Evolutionary conservation across 2,329 filamentous ascomycete genomes (phyloP), one percentile per base, ranked within the genome.

Genomic region (Dichotomopilus funicola): DNA sequence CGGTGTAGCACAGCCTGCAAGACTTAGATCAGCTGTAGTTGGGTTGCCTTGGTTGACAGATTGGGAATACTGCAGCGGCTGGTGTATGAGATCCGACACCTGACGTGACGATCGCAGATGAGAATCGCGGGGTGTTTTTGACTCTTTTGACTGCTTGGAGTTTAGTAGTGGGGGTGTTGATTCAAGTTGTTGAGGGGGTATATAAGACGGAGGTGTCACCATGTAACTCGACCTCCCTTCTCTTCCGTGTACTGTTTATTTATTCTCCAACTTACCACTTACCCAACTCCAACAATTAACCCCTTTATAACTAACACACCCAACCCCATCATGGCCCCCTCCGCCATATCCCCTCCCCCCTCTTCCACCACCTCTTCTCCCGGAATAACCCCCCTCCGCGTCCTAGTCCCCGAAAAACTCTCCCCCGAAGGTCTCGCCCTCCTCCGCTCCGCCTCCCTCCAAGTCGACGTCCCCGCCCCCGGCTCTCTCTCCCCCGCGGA

Each of bases 381-480:
- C n/a, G n/a, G n/a, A n/a, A n/a, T n/a, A 37, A 6, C 64, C 53
- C 36, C 60, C 56, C 57, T 60, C 46, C 72, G 74, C 46, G 80
- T 91, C 59, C 80, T 94, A 34, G 87, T 91, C 42, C 85, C 88
- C 1, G 88, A 92, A 67, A 91, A 90, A 68, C 79, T 92, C 45
- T 91, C 88, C 1, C 75, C 83, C n/a, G 88, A 92, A 68, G 88
- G 88, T 9, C 76, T 92, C 13, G 80, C 84, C 13, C 73, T 91
- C 19, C 78, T 92, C 40, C 56, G 47, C 41, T 77, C 79, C 37
- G 78, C 79, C 19, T 78, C 80, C 40, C 84, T 88, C 64, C 81
- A 89, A 27, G 86, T 92, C 37, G 82, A 92, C 66, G 82, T 84
- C 60, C 80, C 49, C 79, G 51, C 42, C 44, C n/a, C 80, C 81